Evolutionary conservation across 177 flowering plant species (phyloP), one percentile per base, ranked within the genome.

Genomic region (Telopea speciosissima): DNA sequence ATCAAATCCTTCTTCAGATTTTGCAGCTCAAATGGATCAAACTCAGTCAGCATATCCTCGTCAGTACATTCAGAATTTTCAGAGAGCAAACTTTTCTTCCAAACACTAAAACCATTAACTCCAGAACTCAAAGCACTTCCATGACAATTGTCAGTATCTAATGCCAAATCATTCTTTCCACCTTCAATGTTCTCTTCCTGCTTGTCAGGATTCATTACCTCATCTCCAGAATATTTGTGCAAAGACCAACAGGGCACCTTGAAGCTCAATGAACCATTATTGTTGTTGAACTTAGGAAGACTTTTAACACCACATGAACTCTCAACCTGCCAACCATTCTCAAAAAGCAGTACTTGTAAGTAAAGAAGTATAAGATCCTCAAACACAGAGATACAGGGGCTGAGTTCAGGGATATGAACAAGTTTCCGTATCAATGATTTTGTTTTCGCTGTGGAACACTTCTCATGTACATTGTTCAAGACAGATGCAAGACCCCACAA

Each of bases 401-500:
- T 79, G 56, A 90, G 70, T 72, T 79, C 74, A 49, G 77, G 73
- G 60, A 77, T 10, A 63, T 26, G 66, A 67, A 81, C 81, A 62
- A 33, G 23, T 59, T 79, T 76, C 81, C 76, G 42, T 68, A 67
- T 75, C n/a, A 73, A 58, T n/a, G 68, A 68, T 24, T 75, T 81
- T 62, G 33, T 58, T 65, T 83, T 76, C 23, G 26, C 58, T 44
- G 69, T 69, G 73, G 26, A 12, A 44, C 22, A 26, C 28, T 31
- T 72, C 49, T 73, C 62, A 67, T 73, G 75, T 52, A 24, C 62
- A 62, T 64, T 69, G 66, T 74, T 62, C 54, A 86, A 9, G n/a
- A 82, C 78, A 76, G 89, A 85, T 75, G 83, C 82, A 65, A 90
- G 66, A 71, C 96, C 97, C 91, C 90, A 85, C 68, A 92, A 63